phyloP scores from a whole-genome alignment of 1,139 yeast species.

The Scheffersomyces segobiensis region DNA sequence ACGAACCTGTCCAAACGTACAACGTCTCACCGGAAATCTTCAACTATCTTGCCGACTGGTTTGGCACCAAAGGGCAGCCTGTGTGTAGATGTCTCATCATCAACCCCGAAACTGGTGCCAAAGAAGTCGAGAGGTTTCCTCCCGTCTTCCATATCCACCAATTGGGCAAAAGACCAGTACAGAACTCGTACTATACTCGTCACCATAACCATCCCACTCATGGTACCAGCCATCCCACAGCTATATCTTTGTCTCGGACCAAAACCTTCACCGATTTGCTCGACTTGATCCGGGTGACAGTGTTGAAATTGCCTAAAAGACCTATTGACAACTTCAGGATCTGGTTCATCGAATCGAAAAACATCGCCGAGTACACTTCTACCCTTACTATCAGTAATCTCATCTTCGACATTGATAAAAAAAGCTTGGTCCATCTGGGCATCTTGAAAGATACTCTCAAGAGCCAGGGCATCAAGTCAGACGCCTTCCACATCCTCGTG shows the following conservation, averaged over 20 bases:
- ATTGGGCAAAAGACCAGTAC: constrained; percentile 27
- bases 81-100: constrained; percentile 46
- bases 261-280: constrained; percentile 36
- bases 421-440: constrained; percentile 29
- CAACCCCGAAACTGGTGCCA: constrained; percentile 35
- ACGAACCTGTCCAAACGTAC: constrained; percentile 30
- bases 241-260: constrained; percentile 28
- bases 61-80: constrained; percentile 50
- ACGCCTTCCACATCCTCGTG: constrained; percentile 33
- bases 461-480: constrained; percentile 31
- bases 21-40: constrained; percentile 44
- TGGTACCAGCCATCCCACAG: constrained; percentile 4
- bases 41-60: constrained; percentile 49
- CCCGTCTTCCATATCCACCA: constrained; percentile 55
- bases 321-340: constrained; percentile 21
- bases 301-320: constrained; percentile 17
- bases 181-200: constrained; percentile 7
- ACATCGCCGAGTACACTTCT: constrained; percentile 24
- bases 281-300: constrained; percentile 20
- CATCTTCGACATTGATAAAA: constrained; percentile 30
- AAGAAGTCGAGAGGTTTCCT: constrained; percentile 54
- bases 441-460: constrained; percentile 26
- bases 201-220: constrained; percentile 8
- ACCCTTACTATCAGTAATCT: constrained; percentile 28
- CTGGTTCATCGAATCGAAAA: constrained; percentile 39